Evolutionary conservation across 164 flowering plant species (phyloP), one percentile per base, ranked within the genome.

Genomic region (Tinospora cordifolia): DNA sequence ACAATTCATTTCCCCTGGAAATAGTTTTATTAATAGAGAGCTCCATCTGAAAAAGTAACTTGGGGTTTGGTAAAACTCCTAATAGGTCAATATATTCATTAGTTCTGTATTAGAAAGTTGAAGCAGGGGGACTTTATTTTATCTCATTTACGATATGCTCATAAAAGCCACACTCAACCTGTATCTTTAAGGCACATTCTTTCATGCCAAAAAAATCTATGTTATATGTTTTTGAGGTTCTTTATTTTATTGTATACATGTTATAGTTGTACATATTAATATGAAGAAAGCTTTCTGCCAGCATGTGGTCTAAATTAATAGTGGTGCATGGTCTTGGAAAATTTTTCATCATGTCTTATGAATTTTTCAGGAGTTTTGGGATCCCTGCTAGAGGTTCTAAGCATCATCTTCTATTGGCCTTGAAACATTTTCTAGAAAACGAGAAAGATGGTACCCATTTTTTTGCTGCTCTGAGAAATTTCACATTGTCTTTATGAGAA

Each of bases 371-470:
- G 87, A 81, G 76, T 47, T 59, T 81, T 69, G 95, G 96, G 54
- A 66, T 86, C 36, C 83, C 95, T 5, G 79, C 85, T n/a, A 90
- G 80, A 88, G 98, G 98, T 66, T 68, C 82, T 72, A 94, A 94
- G 75, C 71, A 67, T 36, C 92, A 87, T 62, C 92, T 92, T 72
- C 76, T 88, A 24, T 76, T 85, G 49, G 76, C 92, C 41, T 81
- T 92, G 77, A 87, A 85, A 81, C 41, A 67, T 69, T 86, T 74
- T 67, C 24, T 89, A 66, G 84, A 78, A 39, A 72, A 79, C 17
- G 70, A 82, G 49, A 59, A 65, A 17, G 77, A 78, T 66, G 88
- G 88, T 85, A 54, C n/a, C 60, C 60, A 54, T 54, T 54, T 54
- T n/a, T 54, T 8, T 51, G 58, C n/a, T 54, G 9, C 60, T 54